Percentiles rank a stretch among this genome's conserved stretches.
Evolutionary conservation across 129 eudicot species (phyloP).

Genomic region (Escallonia rubra): DNA sequence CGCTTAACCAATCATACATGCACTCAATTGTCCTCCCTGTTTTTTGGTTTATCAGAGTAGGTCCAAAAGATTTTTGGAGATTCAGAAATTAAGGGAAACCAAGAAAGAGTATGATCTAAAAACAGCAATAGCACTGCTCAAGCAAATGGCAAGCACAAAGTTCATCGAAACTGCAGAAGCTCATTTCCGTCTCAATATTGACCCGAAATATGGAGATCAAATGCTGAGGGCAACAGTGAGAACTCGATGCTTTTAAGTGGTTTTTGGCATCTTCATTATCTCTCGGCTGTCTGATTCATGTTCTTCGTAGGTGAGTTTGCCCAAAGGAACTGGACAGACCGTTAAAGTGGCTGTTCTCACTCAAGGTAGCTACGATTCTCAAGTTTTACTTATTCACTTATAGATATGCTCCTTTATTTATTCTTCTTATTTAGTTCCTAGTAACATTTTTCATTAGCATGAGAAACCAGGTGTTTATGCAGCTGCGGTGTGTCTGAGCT

Average conservation of each 20-base stretch:
- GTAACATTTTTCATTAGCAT: not conserved
- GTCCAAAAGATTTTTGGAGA: conserved; percentile 93
- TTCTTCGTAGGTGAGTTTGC: conserved; percentile 66
- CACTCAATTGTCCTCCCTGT: not conserved
- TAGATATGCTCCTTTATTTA: not conserved
- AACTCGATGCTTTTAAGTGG: conserved; percentile 5
- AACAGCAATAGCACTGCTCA: conserved; percentile 72
- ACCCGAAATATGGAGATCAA: conserved; percentile 94
- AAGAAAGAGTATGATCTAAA: conserved; percentile 83
- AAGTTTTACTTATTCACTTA: not conserved
- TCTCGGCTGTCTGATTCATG: not conserved
- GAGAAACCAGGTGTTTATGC: not conserved
- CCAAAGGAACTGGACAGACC: conserved; percentile 87
- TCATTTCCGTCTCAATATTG: conserved; percentile 96
- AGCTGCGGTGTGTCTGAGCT: not conserved
- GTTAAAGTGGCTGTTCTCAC: conserved; percentile 94
- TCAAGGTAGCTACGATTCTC: conserved; percentile 49
- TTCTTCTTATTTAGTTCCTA: not conserved
- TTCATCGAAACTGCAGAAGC: conserved; percentile 88
- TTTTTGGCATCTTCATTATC: not conserved
- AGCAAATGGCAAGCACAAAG: conserved; percentile 72
- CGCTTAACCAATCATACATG: not conserved
- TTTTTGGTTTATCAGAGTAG: conserved; percentile 45
- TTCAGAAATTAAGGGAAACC: conserved; percentile 78
- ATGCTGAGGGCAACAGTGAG: conserved; percentile 96